These are phyloP conservation scores for Gracilaria domingensis DNA, from an alignment of 23 red algal species.

Conservation along the genomic window DNA sequence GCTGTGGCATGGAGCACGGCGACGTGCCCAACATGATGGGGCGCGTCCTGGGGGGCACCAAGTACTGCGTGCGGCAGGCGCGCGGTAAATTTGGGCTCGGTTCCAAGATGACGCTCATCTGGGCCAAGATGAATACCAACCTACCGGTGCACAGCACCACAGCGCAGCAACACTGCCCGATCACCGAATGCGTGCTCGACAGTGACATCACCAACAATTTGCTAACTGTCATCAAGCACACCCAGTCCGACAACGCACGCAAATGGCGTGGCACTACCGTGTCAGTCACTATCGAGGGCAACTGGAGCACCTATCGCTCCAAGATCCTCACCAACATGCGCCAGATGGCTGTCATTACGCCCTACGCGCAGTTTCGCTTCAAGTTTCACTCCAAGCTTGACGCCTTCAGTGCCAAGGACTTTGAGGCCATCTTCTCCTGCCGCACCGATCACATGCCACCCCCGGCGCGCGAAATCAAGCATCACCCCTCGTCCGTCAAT, in stretches of 20 bases:
- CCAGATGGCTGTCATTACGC: conserved; percentile 94
- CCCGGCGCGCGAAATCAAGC: conserved; percentile 75
- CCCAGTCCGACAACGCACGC: conserved; percentile 41
- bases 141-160: conserved; percentile 79
- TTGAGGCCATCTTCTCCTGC: conserved; percentile 76
- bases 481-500: conserved; percentile 92
- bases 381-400: conserved; percentile 42
- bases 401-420: conserved; percentile 27
- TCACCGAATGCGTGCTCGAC: conserved; percentile 84
- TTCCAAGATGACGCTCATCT: conserved; percentile 97
- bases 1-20: conserved; percentile 85
- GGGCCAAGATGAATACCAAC: conserved; percentile 93
- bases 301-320: conserved; percentile 85
- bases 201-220: conserved; percentile 87
- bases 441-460: conserved; percentile 83
- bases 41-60: conserved; percentile 85
- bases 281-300: conserved; percentile 85
- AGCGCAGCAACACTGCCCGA: conserved; percentile 3
- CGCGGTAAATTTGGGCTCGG: conserved; percentile 95
- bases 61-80: conserved; percentile 88
- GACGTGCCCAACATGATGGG: conserved; percentile 92
- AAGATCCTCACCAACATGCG: conserved; percentile 84
- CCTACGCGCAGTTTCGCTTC: conserved; percentile 86
- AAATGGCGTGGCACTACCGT: conserved; percentile 82
- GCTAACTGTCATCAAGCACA: conserved; percentile 70